Base-by-base conservation (phyloP, 75 land plant genomes). In the Chamaecyparis obtusa region DNA sequence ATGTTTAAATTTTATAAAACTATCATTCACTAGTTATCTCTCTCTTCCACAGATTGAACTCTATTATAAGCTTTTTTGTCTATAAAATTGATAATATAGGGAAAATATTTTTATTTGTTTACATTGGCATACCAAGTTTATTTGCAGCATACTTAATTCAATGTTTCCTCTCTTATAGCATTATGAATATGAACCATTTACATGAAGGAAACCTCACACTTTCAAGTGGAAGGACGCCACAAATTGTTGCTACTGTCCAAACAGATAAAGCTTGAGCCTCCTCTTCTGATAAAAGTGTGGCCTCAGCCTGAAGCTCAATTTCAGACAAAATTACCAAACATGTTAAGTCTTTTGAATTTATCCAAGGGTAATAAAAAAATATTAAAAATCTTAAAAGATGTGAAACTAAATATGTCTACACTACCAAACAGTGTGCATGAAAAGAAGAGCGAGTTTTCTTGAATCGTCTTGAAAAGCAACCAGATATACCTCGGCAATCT, bases 221-320 rank as follows among this genome's bases (percentile, higher is more conserved):
- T 74, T 98, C 97, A 88, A 98, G 97, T 16, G 96, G 91, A 74
- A 98, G 88, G 83, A 90, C 90, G 57, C 99, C 93, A 90, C 99
- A 98, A 78, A 98, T 54, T 86, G 97, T 91, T 76, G 99, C 94
- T 89, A 95, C 93, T 75, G 97, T 89, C 99, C 99, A 98, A 19
- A 93, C 87, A 71, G 99, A 93, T 83, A 98, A 64, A 24, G 95
- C 93, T 75, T 89, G 87, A 85, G 98, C 95, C 80, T 98, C 99
- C 86, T 98, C 99, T 84, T 93, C 98, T 13, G 90, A 94, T 85
- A 90, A 46, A 81, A 94, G 92, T 48, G 96, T 92, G 92, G 43
- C 90, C 74, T 92, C 93, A 37, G 91, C 96, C 99, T 98, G 90
- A 64, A 30, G 35, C 77, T 6, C 39, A 51, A 83, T 21, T 30